Evolutionary conservation across 306 rosid species (phyloP).

Genomic region (Fragaria vesca): DNA sequence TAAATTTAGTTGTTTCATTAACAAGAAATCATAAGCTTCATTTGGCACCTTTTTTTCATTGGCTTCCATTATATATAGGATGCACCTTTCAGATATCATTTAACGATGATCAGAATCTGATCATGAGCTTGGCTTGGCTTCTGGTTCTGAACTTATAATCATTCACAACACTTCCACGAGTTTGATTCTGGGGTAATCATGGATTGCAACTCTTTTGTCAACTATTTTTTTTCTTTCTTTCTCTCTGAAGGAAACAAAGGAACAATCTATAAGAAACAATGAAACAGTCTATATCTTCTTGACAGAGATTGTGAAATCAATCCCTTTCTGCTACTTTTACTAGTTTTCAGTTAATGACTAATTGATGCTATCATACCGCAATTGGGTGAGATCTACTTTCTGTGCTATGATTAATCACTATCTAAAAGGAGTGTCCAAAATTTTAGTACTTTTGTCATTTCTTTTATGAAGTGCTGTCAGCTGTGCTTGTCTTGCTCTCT

Average conservation of each 20-base stretch:
- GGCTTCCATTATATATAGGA: slow-evolving; percentile 11
- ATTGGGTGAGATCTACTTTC: neutral
- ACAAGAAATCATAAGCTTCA: slow-evolving; percentile 42
- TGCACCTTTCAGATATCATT: neutral
- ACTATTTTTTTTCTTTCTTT: neutral
- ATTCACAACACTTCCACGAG: neutral
- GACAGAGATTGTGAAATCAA: slow-evolving; percentile 1
- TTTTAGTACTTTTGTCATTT: slow-evolving; percentile 4
- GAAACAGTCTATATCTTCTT: neutral
- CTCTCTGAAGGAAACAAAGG: neutral
- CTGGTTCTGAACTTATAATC: neutral
- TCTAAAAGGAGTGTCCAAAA: neutral
- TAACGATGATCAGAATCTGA: neutral
- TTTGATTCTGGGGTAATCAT: neutral
- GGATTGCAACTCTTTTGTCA: neutral
- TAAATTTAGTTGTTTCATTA: slow-evolving; percentile 58
- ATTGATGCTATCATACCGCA: neutral
- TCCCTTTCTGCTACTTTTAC: neutral
- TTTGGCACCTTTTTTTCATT: slow-evolving; percentile 16
- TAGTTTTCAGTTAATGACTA: neutral
- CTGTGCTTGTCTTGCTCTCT: slow-evolving; percentile 19
- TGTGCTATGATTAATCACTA: neutral
- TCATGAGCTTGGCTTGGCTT: neutral
- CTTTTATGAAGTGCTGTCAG: neutral
- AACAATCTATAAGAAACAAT: neutral